phyloP scores from a whole-genome alignment of 441 rosid genomes.

The Mallotus japonicus region DNA sequence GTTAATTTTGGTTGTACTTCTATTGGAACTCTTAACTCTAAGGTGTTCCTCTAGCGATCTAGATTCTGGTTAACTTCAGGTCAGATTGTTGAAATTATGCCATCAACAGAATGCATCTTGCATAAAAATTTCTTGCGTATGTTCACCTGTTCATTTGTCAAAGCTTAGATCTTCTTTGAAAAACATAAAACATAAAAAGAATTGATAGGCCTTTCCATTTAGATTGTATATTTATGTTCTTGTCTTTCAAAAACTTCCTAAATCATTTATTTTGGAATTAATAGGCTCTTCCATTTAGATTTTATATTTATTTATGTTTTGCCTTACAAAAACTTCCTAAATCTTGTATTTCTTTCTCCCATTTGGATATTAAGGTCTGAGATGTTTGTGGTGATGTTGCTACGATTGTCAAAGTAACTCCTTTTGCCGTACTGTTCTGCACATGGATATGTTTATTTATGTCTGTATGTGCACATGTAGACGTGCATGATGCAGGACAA shows the following conservation, averaged over 20 bases:
- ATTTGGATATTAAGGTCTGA: neutral
- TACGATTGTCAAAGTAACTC: neutral
- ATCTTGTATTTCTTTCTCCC: neutral
- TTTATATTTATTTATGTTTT: too few relatives aligned
- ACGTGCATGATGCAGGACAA: neutral
- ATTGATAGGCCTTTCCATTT: neutral
- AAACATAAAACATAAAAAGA: too few relatives aligned
- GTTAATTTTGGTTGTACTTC: too few relatives aligned
- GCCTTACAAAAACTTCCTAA: neutral
- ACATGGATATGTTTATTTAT: neutral
- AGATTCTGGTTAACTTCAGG: too few relatives aligned
- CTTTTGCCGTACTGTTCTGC: neutral
- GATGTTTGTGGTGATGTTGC: neutral
- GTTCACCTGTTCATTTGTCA: too few relatives aligned
- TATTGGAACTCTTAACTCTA: too few relatives aligned
- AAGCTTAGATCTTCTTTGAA: too few relatives aligned
- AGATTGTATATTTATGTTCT: neutral
- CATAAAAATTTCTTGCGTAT: too few relatives aligned
- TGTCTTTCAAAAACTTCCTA: neutral
- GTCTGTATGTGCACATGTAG: neutral
- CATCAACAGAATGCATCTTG: too few relatives aligned
- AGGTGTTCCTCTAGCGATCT: too few relatives aligned
- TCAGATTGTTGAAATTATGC: too few relatives aligned
- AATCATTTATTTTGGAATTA: neutral
- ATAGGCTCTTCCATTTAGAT: neutral